Base-by-base conservation (phyloP, 768 basidiomycete species). In the Xerocomellus chrysenteron region DNA sequence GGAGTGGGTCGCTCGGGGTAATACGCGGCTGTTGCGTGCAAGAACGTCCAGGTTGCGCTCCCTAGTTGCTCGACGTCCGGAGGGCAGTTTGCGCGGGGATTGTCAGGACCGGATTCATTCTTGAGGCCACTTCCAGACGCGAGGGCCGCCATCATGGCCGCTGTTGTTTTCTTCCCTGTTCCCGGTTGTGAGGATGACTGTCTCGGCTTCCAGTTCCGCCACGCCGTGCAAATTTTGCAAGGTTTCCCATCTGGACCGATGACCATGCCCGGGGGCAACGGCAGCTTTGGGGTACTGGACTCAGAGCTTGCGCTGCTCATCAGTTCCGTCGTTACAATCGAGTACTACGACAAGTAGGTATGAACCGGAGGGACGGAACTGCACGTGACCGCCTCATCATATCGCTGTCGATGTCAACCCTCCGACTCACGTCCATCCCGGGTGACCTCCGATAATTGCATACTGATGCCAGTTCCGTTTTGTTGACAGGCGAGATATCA, bases 21-120 rank as follows among this genome's bases (percentile, higher is more conserved):
- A 73, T 98, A 97, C 21, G 96, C 93, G 0, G 94, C 95, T 6
- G 96, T 88, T 10, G 94, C 87, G 67, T 98, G 96, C 33, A 98
- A 79, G 81, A 98, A 98, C 16, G 94, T 88, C 96, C 96, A 98
- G 2, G 96, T 96, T 44, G 95, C 89, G 47, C 86, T 85, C 2
- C 96, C 96, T 47, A 98, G 86, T 56, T 85, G 80, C 67, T 94
- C 92, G 44, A 87, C 87, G 72, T 98, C 95, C 0, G 94, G 87
- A 13, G 96, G 96, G 68, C 96, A 98, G 54, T 90, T 78, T 5
- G 76, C 74, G 2, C 83, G 82, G 21, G 80, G 84, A 17, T 70
- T 71, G 26, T 75, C 71, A 5, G 71, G 59, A 4, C 69, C 66
- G 19, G 71, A 41, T 12, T 70, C 51, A n/a, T 67, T 62, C 59